Base-by-base conservation (phyloP, 306 rosid genomes). In the Cyamopsis tetragonoloba region DNA sequence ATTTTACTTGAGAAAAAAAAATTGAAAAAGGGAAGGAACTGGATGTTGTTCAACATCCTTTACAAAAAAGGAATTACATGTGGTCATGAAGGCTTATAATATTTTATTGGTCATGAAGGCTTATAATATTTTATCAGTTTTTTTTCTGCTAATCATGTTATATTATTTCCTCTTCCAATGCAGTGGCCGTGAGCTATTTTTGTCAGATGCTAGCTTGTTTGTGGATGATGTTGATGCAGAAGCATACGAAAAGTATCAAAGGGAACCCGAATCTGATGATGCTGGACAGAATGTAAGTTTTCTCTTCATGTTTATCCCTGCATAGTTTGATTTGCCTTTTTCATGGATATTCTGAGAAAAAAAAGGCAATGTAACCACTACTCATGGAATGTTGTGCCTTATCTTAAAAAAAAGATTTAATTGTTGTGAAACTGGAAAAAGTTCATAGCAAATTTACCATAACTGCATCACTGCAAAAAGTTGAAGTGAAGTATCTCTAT, bases 161-260 rank as follows among this genome's bases (percentile, higher is more conserved):
- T 49, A 32, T 31, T 35, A 5, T 61, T 50, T 35, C 4, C 48
- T 37, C 64, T 31, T 75, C 60, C 59, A 47, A 56, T 72, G 84
- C 81, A 84, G 88, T 67, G 88, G 88, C 3, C 85, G 88, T 24
- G 99, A 95, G 87, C 85, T 95, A 77, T 95, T 95, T 83, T 84
- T 87, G 82, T 78, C 87, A 4, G 84, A 95, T 85, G 90, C 99
- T 70, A 90, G 92, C 80, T 69, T 86, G 85, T 95, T 95, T 82
- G 99, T 95, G 79, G 99, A 95, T 76, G 99, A 95, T 80, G 91
- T 71, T 76, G 99, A 95, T 80, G 91, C 73, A 5, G 99, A 88
- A 81, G 99, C 99, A 32, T 88, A 86, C 71, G 99, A 95, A 39
- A 67, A 79, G 58, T 95, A 88, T 76, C 87, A 77, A 17, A 91